These are phyloP conservation scores for Rhizopogon vulgaris DNA, from an alignment of 768 basidiomycete species.

Conservation along the genomic window DNA sequence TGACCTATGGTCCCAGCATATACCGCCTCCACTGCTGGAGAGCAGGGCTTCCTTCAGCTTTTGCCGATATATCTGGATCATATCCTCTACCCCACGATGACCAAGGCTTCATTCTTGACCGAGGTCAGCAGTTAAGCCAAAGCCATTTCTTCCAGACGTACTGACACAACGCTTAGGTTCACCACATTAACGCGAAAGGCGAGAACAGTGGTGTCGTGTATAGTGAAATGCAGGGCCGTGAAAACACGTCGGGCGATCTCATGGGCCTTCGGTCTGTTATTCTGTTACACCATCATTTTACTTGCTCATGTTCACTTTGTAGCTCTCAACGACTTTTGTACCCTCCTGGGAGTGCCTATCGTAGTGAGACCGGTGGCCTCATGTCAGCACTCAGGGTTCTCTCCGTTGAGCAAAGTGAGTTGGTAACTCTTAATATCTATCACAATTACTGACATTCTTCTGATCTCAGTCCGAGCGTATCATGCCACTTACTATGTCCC, in stretches of 20 bases:
- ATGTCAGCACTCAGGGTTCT: slow-evolving; percentile 87
- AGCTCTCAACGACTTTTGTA: slow-evolving; percentile 81
- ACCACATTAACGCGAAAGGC: slow-evolving; percentile 88
- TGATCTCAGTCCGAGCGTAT: slow-evolving; percentile 71
- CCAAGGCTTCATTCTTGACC: slow-evolving; percentile 73
- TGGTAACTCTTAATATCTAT: slow-evolving; percentile 1
- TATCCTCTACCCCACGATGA: slow-evolving; percentile 92
- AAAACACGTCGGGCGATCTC: slow-evolving; percentile 88
- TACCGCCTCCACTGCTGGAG: slow-evolving; percentile 92
- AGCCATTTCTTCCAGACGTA: not conserved
- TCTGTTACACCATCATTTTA: not conserved
- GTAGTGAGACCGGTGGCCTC: slow-evolving; percentile 94
- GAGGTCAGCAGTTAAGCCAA: slow-evolving; percentile 34
- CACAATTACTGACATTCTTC: slow-evolving; percentile 12
- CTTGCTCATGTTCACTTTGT: slow-evolving; percentile 6
- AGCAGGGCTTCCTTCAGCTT: slow-evolving; percentile 83
- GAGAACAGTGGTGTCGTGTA: slow-evolving; percentile 95
- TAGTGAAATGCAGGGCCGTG: slow-evolving; percentile 93
- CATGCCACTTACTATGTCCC: slow-evolving; percentile 89
- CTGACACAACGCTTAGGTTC: slow-evolving; percentile 51
- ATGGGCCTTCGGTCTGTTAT: slow-evolving; percentile 73
- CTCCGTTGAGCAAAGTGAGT: slow-evolving; percentile 81
- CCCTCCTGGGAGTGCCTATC: slow-evolving; percentile 77
- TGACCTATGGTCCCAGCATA: slow-evolving; percentile 46
- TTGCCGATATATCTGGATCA: slow-evolving; percentile 93